Evolutionary conservation across 805 yeast species (phyloP).

Genomic region (Debaryomyces maramus): DNA sequence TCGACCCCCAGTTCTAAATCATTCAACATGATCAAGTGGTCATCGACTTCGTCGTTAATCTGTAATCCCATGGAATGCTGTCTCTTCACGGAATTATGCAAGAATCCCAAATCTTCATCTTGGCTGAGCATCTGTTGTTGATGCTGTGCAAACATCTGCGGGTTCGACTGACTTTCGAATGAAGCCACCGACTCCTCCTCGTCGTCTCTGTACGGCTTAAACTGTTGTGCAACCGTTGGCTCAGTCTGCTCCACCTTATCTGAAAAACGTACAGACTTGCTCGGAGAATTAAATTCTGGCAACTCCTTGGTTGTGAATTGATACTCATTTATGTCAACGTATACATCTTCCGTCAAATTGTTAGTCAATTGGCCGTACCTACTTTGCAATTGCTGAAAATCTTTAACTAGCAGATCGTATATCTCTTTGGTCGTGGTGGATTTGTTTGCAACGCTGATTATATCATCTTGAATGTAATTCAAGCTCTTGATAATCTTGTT

Average conservation of each 20-base stretch:
- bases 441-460: slow-evolving; percentile 8
- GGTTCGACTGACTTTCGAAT: slow-evolving; percentile 31
- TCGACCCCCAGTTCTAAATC: slow-evolving; percentile 46
- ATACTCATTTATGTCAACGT: slow-evolving; percentile 33
- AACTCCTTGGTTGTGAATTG: slow-evolving; percentile 15
- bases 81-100: slow-evolving; percentile 33
- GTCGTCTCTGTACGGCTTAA: slow-evolving; percentile 38
- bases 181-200: slow-evolving; percentile 18
- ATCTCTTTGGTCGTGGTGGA: slow-evolving; percentile 7
- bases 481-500: slow-evolving; percentile 27
- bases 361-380: slow-evolving; percentile 19
- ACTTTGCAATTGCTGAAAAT: slow-evolving; percentile 11
- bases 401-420: not conserved
- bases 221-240: slow-evolving; percentile 29
- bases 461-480: slow-evolving; percentile 30
- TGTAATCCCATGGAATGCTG: slow-evolving; percentile 42
- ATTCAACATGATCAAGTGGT: slow-evolving; percentile 39
- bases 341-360: slow-evolving; percentile 23
- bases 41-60: slow-evolving; percentile 41
- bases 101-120: slow-evolving; percentile 33
- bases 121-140: slow-evolving; percentile 42
- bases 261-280: slow-evolving; percentile 39
- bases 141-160: slow-evolving; percentile 42
- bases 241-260: slow-evolving; percentile 27
- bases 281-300: slow-evolving; percentile 7